phyloP scores from a whole-genome alignment of 1,284 basidiomycete genomes.

The Ceratobasidium sp. region DNA sequence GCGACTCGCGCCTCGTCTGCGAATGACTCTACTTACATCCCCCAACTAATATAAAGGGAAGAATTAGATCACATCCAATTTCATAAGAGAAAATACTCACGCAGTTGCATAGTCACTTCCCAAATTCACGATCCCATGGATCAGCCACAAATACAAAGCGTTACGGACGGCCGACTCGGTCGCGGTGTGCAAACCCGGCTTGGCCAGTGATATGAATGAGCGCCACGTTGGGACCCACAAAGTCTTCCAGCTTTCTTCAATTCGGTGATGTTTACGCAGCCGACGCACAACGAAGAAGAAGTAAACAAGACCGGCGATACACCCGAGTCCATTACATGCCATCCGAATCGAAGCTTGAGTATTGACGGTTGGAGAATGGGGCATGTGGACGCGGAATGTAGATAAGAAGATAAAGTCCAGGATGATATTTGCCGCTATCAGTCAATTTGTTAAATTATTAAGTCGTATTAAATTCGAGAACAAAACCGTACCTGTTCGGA shows the following conservation, averaged over 20 bases:
- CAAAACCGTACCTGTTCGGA: constrained; percentile 23
- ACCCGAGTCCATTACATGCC: constrained; percentile 48
- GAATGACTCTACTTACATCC: constrained; percentile 44
- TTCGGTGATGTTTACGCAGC: constrained; percentile 29
- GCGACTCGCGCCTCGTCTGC: neutral
- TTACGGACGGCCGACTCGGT: constrained; percentile 51
- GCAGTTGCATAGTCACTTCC: constrained; percentile 51
- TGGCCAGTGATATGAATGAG: constrained; percentile 46
- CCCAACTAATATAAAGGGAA: constrained; percentile 43
- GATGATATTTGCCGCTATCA: constrained; percentile 49
- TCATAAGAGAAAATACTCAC: constrained; percentile 22
- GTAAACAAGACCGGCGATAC: constrained; percentile 50
- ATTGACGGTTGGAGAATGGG: constrained; percentile 49
- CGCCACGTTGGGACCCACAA: constrained; percentile 20
- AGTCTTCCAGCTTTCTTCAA: constrained; percentile 15
- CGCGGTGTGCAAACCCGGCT: constrained; percentile 48
- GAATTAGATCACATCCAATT: neutral
- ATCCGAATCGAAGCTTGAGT: constrained; percentile 52
- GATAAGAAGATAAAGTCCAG: constrained; percentile 52
- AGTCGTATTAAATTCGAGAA: neutral
- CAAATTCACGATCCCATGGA: constrained; percentile 50
- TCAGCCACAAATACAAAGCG: constrained; percentile 51
- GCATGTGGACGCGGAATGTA: constrained; percentile 48
- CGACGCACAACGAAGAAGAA: constrained; percentile 45
- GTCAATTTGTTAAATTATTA: neutral